A percentile compares a stretch with the other conserved stretches of the same genome.
Evolutionary conservation across 2,329 filamentous ascomycete genomes (phyloP).

Genomic region (Trichoderma gracile): DNA sequence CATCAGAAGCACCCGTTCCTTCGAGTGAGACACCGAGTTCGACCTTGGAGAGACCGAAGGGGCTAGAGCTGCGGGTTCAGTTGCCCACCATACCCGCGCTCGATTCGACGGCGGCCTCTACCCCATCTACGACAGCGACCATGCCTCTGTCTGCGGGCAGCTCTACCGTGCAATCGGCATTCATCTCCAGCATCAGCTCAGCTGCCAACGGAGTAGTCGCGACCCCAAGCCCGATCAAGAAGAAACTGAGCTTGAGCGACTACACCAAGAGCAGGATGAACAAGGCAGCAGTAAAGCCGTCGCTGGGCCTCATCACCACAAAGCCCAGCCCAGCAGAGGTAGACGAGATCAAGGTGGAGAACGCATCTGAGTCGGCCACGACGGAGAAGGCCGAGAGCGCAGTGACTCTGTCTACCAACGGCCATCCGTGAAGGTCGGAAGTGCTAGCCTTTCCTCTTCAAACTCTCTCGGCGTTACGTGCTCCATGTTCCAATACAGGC

Average conservation of each 20-base stretch:
- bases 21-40: background rate
- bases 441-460: conserved; percentile 32
- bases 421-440: conserved; percentile 33
- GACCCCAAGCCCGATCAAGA: conserved; percentile 62
- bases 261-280: conserved; percentile 62
- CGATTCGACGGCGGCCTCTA: conserved; percentile 41
- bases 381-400: conserved; percentile 36
- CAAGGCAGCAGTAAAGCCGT: conserved; percentile 49
- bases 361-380: conserved; percentile 37
- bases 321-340: conserved; percentile 41
- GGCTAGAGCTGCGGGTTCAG: conserved; percentile 54
- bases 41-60: conserved; percentile 39
- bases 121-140: conserved; percentile 44
- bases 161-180: conserved; percentile 52
- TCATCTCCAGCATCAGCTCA: conserved; percentile 46
- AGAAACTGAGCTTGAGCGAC: conserved; percentile 67
- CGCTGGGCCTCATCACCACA: conserved; percentile 32
- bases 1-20: conserved; percentile 32
- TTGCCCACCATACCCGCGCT: conserved; percentile 58
- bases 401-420: conserved; percentile 33
- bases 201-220: conserved; percentile 47
- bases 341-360: conserved; percentile 42
- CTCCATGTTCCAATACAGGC: conserved; percentile 26
- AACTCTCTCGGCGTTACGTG: conserved; percentile 25
- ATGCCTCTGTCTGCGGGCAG: conserved; percentile 52